phyloP scores from a whole-genome alignment of 805 yeast genomes.

The Wickerhamomyces bisporus region DNA sequence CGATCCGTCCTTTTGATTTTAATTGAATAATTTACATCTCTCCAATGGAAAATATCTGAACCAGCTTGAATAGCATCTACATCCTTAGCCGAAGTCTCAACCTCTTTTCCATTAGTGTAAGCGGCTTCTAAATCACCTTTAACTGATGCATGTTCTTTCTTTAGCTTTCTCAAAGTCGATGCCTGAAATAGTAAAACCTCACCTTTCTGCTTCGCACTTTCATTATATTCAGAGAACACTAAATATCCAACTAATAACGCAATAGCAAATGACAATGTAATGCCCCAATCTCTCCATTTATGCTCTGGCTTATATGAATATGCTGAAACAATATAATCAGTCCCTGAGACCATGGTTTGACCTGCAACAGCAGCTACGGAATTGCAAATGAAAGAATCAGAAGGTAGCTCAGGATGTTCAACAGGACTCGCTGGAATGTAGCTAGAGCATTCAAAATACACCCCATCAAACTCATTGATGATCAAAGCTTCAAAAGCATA shows the following conservation, averaged over 20 bases:
- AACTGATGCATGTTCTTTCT: slow-evolving; percentile 24
- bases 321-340: slow-evolving; percentile 33
- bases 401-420: slow-evolving; percentile 25
- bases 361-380: slow-evolving; percentile 23
- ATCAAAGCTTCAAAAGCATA: slow-evolving; percentile 52
- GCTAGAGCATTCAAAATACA: slow-evolving; percentile 29
- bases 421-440: slow-evolving; percentile 41
- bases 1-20: slow-evolving; percentile 56
- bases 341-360: slow-evolving; percentile 38
- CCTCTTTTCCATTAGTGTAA: not conserved
- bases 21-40: slow-evolving; percentile 60
- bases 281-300: slow-evolving; percentile 63
- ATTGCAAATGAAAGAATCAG: slow-evolving; percentile 37
- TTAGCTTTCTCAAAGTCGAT: slow-evolving; percentile 33
- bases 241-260: slow-evolving; percentile 49
- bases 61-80: slow-evolving; percentile 28
- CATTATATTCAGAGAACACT: slow-evolving; percentile 42
- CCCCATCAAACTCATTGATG: slow-evolving; percentile 47
- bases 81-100: slow-evolving; percentile 18
- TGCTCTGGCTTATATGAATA: slow-evolving; percentile 41
- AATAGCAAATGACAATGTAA: slow-evolving; percentile 43
- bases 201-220: slow-evolving; percentile 55
- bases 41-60: slow-evolving; percentile 65
- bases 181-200: slow-evolving; percentile 52
- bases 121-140: slow-evolving; percentile 21